These are phyloP conservation scores for Paraurostyla sp. DNA, from an alignment of 73 alveolate genomes.

Conservation along the genomic window DNA sequence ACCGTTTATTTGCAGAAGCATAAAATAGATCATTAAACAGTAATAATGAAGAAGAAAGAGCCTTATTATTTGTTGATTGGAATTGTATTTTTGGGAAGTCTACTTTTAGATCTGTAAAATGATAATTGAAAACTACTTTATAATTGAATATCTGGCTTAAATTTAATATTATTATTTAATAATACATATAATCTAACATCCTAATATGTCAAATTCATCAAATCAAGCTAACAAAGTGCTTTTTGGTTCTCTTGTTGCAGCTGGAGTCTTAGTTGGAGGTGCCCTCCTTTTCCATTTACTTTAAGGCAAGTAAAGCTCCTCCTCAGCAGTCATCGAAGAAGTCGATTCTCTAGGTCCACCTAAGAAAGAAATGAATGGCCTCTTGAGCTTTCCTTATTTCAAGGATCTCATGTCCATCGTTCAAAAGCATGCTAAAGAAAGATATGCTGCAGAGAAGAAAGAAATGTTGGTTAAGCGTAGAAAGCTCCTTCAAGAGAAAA, in stretches of 20 bases:
- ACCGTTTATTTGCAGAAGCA: not conserved
- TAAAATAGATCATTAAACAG: not conserved
- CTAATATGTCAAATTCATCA: conserved; percentile 6
- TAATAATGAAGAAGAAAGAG: not conserved
- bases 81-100: not conserved
- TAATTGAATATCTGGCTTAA: conserved; percentile 24
- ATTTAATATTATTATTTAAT: conserved; percentile 41
- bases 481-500: not conserved
- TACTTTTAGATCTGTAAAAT: not conserved
- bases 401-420: conserved; percentile 37
- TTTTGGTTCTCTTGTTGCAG: conserved; percentile 5
- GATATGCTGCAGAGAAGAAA: not conserved
- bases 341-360: conserved; percentile 56
- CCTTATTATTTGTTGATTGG: not conserved
- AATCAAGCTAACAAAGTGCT: conserved; percentile 10
- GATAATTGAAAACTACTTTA: not conserved
- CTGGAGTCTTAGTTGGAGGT: conserved; percentile 45
- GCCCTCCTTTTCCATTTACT: conserved; percentile 38
- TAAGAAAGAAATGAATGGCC: conserved; percentile 37
- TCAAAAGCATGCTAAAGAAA: conserved; percentile 16
- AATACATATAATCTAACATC: not conserved
- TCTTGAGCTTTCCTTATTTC: conserved; percentile 44
- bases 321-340: conserved; percentile 28
- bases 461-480: not conserved
- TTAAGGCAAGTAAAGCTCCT: not conserved